Evolutionary conservation across 768 basidiomycete species (phyloP), one percentile per base, ranked within the genome.

Genomic region (Leccinum variicolor): DNA sequence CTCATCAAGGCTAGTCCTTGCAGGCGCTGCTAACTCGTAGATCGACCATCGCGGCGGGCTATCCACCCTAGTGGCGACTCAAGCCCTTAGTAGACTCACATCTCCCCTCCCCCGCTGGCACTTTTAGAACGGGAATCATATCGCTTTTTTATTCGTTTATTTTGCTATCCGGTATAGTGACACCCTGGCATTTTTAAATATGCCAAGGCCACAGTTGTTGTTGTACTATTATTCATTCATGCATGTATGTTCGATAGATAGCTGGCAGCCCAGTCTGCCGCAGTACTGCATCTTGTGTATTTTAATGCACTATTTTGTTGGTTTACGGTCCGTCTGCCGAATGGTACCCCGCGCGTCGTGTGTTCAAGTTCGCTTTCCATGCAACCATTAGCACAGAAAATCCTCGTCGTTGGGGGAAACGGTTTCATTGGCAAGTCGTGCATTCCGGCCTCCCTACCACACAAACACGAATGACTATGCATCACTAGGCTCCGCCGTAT

Each of bases 331-430:
- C 15, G 33, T 58, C 36, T 29, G 31, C 19, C 19, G 25, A 36
- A 4, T 4, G 39, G 23, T 36, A 17, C 17, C 36, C 15, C 36
- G 39, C 39, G 39, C n/a, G 39, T 43, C 41, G 41, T 23, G 49
- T 15, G 50, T 56, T 23, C 6, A 9, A 26, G 3, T 21, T 0
- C 14, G 2, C 23, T 59, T 41, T 31, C 6, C 14, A 70, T 70
- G 69, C n/a, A 54, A 54, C 54, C 61, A 41, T n/a, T 78, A 23
- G 55, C 78, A 53, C 81, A 77, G 54, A 88, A 79, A 66, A 81
- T 98, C 36, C 84, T 98, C n/a, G 93, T 99, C 43, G 83, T 98
- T 2, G 97, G 97, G n/a, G 97, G 97, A 47, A 97, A 97, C 76
- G 97, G 97, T 6, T 98, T 97, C 77, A 85, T 99, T 66, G 96